Evolutionary conservation across 2,329 filamentous ascomycete genomes (phyloP), one percentile per base, ranked within the genome.

Genomic region (Dryadomyces quercivorus): DNA sequence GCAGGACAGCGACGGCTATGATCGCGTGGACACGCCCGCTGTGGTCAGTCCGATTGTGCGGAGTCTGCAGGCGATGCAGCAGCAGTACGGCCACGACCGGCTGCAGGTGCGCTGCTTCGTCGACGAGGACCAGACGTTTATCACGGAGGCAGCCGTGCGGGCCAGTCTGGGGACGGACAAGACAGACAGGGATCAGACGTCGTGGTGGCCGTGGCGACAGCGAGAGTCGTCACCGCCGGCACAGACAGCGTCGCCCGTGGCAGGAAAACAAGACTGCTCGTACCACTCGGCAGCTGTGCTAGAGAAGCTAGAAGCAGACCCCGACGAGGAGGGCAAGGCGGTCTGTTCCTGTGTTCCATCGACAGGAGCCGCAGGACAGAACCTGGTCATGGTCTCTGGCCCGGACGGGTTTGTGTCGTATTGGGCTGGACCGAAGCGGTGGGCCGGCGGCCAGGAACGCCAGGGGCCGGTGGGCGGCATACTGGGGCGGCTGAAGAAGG

Each of bases 321-420:
- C 58, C 5, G 47, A 38, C 15, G 20, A 13, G 13, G 20, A 38
- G 8, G 20, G 13, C 47, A 38, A 12, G 36, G 26, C n/a, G 40
- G 7, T 22, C 40, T 48, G 53, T 2, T 12, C 36, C 12, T 67
- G 9, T 64, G 69, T 53, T 64, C 66, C 50, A 50, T 59, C 3
- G 6, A 62, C 15, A 15, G 61, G 6, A 61, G 62, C 12, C 62
- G 69, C 1, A 75, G 78, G 52, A 1, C 79, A 77, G 59, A 83
- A 82, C 57, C 66, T 95, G 20, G 72, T 96, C n/a, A 74, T 95
- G 55, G 80, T 97, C 1, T 95, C 90, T 0, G 93, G 93, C 0
- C 92, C 93, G 0, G 88, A 95, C 53, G 92, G 93, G 0, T 97
- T 97, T 69, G 77, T 97, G 43, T 77, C 80, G 46, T 78, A 85